Evolutionary conservation across 495 filamentous ascomycete species (phyloP).

Genomic region (Penicillium paxilli): DNA sequence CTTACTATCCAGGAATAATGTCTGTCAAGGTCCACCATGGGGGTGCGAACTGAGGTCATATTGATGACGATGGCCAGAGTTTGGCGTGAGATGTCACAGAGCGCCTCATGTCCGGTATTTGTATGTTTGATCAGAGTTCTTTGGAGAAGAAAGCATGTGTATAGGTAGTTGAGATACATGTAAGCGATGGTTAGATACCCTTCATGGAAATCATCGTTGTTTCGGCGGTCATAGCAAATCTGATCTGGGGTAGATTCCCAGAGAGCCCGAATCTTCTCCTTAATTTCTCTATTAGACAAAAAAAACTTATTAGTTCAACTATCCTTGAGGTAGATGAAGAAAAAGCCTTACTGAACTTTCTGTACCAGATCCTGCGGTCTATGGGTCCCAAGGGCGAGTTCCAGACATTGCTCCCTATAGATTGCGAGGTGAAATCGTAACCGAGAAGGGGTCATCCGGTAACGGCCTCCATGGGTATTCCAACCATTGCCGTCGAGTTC

Average conservation of each 20-base stretch:
- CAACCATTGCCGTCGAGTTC: slow-evolving; percentile 55
- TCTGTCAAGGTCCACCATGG: slow-evolving; percentile 46
- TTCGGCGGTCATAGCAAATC: slow-evolving; percentile 36
- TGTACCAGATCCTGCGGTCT: slow-evolving; percentile 41
- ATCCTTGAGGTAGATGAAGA: not conserved
- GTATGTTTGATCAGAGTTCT: slow-evolving; percentile 55
- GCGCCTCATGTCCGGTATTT: slow-evolving; percentile 46
- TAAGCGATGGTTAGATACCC: slow-evolving; percentile 31
- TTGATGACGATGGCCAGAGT: slow-evolving; percentile 47
- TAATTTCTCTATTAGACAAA: slow-evolving; percentile 26
- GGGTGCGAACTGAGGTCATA: slow-evolving; percentile 48
- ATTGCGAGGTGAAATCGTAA: slow-evolving; percentile 49
- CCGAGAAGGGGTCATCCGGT: slow-evolving; percentile 44
- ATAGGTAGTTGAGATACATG: slow-evolving; percentile 52
- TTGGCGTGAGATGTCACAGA: slow-evolving; percentile 54
- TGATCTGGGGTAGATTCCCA: slow-evolving; percentile 34
- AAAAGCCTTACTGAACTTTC: slow-evolving; percentile 42
- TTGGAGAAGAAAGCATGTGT: slow-evolving; percentile 61
- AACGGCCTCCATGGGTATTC: slow-evolving; percentile 42
- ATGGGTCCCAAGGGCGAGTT: slow-evolving; percentile 54
- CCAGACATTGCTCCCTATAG: slow-evolving; percentile 58
- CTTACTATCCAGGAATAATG: slow-evolving; percentile 60
- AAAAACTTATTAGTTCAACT: not conserved
- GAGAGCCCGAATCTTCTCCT: slow-evolving; percentile 30
- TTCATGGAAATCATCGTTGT: slow-evolving; percentile 26